Conservation (phyloP, 1,284 basidiomycete genomes). For the Ustilago lituana region DNA sequence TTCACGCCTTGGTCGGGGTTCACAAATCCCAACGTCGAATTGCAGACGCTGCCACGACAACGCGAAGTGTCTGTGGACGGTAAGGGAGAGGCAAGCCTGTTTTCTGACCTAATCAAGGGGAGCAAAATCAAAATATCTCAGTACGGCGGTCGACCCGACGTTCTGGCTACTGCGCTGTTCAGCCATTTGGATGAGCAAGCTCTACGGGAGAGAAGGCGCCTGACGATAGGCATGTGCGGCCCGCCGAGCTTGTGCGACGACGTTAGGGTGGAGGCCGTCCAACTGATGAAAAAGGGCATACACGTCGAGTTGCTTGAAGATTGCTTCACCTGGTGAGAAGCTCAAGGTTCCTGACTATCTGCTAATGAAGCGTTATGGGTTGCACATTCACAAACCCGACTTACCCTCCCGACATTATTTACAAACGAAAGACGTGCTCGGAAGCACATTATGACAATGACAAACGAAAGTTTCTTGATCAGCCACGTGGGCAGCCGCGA, state of each 20-base stretch:
- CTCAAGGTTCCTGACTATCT: too few relatives aligned
- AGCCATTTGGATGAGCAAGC: constrained; percentile 12
- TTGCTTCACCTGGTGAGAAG: constrained; percentile 31
- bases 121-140: too few relatives aligned
- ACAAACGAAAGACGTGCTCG: too few relatives aligned
- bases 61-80: background rate
- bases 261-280: constrained; percentile 27
- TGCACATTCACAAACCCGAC: too few relatives aligned
- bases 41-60: constrained; percentile 1
- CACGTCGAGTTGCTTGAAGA: constrained; percentile 30
- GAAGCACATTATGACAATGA: too few relatives aligned
- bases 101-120: constrained; percentile 6
- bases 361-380: too few relatives aligned
- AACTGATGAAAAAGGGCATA: constrained; percentile 20
- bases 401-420: too few relatives aligned
- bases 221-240: constrained; percentile 25
- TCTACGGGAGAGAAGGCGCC: constrained; percentile 6
- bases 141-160: constrained; percentile 9
- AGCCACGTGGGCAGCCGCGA: too few relatives aligned
- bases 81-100: background rate
- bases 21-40: background rate
- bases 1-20: constrained; percentile 6
- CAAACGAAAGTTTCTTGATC: too few relatives aligned
- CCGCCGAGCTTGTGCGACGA: constrained; percentile 34
- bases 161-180: constrained; percentile 11